Conservation (phyloP, 352 stramenopile genomes). For the Pythium monospermum region DNA sequence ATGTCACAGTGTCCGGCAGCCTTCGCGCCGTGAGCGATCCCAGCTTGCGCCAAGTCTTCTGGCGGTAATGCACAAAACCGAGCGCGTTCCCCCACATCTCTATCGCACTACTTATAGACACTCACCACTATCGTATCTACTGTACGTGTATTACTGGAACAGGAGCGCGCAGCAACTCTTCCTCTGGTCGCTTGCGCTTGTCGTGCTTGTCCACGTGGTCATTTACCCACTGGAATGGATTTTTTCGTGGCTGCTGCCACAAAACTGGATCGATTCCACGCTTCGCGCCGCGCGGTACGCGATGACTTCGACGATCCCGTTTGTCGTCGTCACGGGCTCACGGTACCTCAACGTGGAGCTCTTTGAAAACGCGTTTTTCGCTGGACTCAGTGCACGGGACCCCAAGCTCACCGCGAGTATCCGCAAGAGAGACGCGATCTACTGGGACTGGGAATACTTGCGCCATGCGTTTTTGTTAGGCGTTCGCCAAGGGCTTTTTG, state of each 20-base stretch:
- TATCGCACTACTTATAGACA: slow-evolving; percentile 2
- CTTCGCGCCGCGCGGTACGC: slow-evolving; percentile 51
- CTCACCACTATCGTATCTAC: slow-evolving; percentile 5
- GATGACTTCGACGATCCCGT: slow-evolving; percentile 43
- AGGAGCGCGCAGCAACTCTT: slow-evolving; percentile 51
- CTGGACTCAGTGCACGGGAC: slow-evolving; percentile 41
- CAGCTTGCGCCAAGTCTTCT: slow-evolving; percentile 46
- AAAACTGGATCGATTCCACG: slow-evolving; percentile 37
- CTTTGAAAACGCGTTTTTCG: slow-evolving; percentile 74
- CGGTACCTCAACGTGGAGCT: slow-evolving; percentile 53
- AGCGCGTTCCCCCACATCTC: background rate
- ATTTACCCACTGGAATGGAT: slow-evolving; percentile 64
- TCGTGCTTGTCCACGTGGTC: slow-evolving; percentile 38
- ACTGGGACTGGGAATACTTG: slow-evolving; percentile 74
- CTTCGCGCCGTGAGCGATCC: slow-evolving; percentile 37
- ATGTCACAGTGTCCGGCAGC: slow-evolving; percentile 20
- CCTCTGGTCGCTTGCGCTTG: slow-evolving; percentile 44
- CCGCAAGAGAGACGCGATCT: slow-evolving; percentile 47
- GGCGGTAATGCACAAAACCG: slow-evolving; percentile 5
- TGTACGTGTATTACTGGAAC: slow-evolving; percentile 2
- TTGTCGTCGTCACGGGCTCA: slow-evolving; percentile 47
- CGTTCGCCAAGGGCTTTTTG: slow-evolving; percentile 45
- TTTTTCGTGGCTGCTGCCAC: slow-evolving; percentile 30
- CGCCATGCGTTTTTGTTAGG: slow-evolving; percentile 41
- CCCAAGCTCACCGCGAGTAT: slow-evolving; percentile 34